phyloP scores from a whole-genome alignment of 2,329 filamentous ascomycete genomes.

The Botrytis fragariae region DNA sequence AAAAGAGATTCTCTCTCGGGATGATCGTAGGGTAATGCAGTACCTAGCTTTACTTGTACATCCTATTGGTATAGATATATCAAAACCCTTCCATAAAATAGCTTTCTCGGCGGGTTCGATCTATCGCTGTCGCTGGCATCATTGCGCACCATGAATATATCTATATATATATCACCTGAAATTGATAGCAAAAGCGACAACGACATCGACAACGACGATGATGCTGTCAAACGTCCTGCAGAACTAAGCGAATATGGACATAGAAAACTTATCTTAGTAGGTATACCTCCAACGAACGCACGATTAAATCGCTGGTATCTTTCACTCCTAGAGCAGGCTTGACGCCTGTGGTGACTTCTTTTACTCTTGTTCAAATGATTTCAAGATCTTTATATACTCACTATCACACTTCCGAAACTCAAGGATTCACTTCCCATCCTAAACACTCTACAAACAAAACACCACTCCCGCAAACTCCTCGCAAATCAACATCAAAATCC shows the following conservation, averaged over 20 bases:
- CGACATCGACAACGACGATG: neutral
- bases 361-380: neutral
- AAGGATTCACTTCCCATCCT: too few species aligned
- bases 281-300: neutral
- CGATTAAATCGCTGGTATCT: accelerated
- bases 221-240: neutral
- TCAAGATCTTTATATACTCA: too few species aligned
- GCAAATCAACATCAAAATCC: neutral
- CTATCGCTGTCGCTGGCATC: neutral
- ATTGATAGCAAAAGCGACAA: neutral
- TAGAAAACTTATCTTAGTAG: accelerated
- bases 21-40: too few species aligned
- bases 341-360: too few species aligned
- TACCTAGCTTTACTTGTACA: too few species aligned
- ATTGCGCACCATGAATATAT: neutral
- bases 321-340: neutral
- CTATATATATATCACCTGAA: neutral
- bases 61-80: neutral
- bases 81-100: neutral
- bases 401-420: accelerated
- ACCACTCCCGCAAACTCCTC: accelerated
- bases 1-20: too few species aligned
- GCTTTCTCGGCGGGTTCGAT: neutral
- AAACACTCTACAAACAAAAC: neutral
- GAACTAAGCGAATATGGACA: neutral